A percentile compares a stretch with the other conserved stretches of the same genome.
These are phyloP conservation scores for Cladochytrium replicatum DNA, from an alignment of 192 early-diverging fungal species.

Conservation along the genomic window DNA sequence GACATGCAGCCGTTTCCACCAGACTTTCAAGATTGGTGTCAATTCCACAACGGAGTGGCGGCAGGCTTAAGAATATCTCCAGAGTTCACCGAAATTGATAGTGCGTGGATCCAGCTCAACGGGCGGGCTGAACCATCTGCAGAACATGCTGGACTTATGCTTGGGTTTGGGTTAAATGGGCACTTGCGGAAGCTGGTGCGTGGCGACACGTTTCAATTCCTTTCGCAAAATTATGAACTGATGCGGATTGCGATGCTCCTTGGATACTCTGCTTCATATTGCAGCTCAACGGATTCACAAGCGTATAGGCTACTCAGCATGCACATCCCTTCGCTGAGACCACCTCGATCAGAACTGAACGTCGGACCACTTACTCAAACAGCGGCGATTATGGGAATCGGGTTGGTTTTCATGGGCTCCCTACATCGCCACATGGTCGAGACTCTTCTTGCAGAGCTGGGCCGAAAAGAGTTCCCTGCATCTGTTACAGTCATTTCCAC, in stretches of 20 bases:
- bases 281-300: conserved; percentile 52
- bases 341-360: conserved; percentile 45
- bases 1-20: conserved; percentile 30
- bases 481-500: not conserved
- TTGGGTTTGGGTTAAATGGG: conserved; percentile 73
- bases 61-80: conserved; percentile 59
- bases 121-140: conserved; percentile 35
- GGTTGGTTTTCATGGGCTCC: conserved; percentile 61
- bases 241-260: conserved; percentile 66
- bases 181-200: conserved; percentile 56
- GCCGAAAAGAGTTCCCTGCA: conserved; percentile 17
- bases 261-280: conserved; percentile 59
- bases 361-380: conserved; percentile 56
- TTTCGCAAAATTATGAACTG: conserved; percentile 56
- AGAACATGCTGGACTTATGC: conserved; percentile 66
- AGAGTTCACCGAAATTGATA: conserved; percentile 40
- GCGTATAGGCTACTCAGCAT: conserved; percentile 63
- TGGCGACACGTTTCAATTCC: conserved; percentile 54
- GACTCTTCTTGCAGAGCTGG: conserved; percentile 64
- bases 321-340: conserved; percentile 58
- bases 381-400: conserved; percentile 64
- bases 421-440: conserved; percentile 60
- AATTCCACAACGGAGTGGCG: conserved; percentile 83
- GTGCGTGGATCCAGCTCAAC: conserved; percentile 77
- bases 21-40: conserved; percentile 60